Evolutionary conservation across 306 rosid genomes (phyloP).

Genomic region (Vigna radiata): DNA sequence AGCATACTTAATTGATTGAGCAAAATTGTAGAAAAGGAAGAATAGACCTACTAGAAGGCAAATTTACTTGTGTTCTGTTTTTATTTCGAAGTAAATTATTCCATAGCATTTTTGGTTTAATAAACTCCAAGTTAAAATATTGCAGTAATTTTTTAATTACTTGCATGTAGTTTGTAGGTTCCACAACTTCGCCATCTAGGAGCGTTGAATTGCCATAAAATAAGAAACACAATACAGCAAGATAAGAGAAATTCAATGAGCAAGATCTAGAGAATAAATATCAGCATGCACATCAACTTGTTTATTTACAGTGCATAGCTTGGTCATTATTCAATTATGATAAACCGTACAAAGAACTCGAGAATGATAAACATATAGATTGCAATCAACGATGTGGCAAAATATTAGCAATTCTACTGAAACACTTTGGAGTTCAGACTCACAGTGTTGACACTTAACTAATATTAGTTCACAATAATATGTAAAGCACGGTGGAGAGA

Average conservation of each 20-base stretch:
- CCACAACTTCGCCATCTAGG: not conserved
- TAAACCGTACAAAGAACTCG: not conserved
- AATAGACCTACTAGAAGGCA: too few species aligned
- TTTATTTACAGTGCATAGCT: conserved; percentile 12
- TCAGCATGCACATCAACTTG: conserved; percentile 17
- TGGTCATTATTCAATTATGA: not conserved
- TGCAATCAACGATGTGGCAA: conserved; percentile 11
- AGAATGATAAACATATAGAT: conserved; percentile 27
- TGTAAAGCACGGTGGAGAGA: not conserved
- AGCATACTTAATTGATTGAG: conserved; percentile 44
- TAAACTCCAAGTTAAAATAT: too few species aligned
- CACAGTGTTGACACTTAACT: conserved; percentile 16
- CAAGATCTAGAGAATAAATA: conserved; percentile 36
- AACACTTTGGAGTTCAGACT: not conserved
- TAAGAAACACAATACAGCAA: not conserved
- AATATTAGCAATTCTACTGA: conserved; percentile 15
- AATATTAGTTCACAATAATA: conserved; percentile 14
- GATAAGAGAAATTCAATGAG: too few species aligned
- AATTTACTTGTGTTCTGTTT: too few species aligned
- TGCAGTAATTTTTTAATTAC: too few species aligned
- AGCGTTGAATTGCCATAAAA: not conserved
- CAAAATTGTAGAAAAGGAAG: too few species aligned
- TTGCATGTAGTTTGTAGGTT: not conserved
- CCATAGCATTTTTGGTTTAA: too few species aligned
- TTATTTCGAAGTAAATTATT: too few species aligned